Evolutionary conservation across 495 filamentous ascomycete species (phyloP), one percentile per base, ranked within the genome.

Genomic region (Cercophora sp.): DNA sequence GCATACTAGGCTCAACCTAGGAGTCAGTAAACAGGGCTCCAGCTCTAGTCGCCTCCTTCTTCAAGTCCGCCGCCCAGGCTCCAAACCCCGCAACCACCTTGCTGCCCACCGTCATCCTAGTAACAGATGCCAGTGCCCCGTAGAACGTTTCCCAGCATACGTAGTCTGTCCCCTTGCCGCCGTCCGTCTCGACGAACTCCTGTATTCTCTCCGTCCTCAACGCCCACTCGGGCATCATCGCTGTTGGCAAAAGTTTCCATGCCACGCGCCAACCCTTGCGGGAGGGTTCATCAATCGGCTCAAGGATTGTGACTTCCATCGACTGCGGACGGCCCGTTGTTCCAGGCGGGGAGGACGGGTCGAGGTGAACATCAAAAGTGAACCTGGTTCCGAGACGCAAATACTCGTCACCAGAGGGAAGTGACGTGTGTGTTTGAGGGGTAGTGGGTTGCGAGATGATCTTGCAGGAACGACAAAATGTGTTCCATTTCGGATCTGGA

Each of bases 131-230:
- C 61, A 73, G 19, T 34, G 45, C 8, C 0, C 70, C 70, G 8
- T 67, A 66, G 32, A 71, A 71, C n/a, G 70, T 73, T 61, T 73
- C 70, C 67, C 65, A 71, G 58, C 60, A 65, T 8, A 15, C 19
- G 37, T 73, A 73, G 22, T 54, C 52, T 1, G 46, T 63, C 31
- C 52, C 51, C 0, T 1, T 25, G 8, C 47, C 15, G 13, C 20
- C 41, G 8, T 36, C 41, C 0, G 24, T 50, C 24, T 68, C 61
- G 5, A 70, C 39, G 43, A 69, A 68, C 55, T 73, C 69, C 55
- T 70, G 67, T 42, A 70, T 60, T 19, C 70, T 56, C 61, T 73
- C 70, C n/a, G 56, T 58, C 4, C 52, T 55, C 23, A 70, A 58
- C 61, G 69, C 19, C 37, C 57, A 63, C 13, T 3, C 24, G 0